Percentiles rank a stretch among this genome's conserved stretches.
Conservation (phyloP, 441 rosid genomes). For the Theobroma grandiflorum region DNA sequence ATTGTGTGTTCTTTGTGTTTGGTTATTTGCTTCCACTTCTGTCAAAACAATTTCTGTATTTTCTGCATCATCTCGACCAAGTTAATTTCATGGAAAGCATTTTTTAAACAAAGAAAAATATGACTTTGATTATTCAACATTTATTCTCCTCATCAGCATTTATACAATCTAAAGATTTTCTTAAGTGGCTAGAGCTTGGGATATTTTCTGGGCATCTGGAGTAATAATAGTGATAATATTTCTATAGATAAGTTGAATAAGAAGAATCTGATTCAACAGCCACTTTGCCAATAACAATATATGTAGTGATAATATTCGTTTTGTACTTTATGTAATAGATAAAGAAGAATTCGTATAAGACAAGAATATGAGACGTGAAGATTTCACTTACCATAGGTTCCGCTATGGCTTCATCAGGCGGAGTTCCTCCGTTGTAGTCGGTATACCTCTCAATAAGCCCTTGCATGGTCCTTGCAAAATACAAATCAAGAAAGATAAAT, state of each 20-base stretch:
- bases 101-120: too few species aligned
- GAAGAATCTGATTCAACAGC: conserved; percentile 23
- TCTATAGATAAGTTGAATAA: not conserved
- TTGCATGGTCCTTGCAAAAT: conserved; percentile 65
- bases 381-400: conserved; percentile 54
- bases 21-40: too few species aligned
- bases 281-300: not conserved
- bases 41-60: too few species aligned
- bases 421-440: conserved; percentile 55
- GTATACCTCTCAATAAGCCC: conserved; percentile 82
- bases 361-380: not conserved
- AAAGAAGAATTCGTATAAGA: not conserved
- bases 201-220: too few species aligned
- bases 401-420: conserved; percentile 36
- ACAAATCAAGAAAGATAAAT: not conserved
- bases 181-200: too few species aligned
- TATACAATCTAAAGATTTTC: too few species aligned
- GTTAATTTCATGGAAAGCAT: too few species aligned
- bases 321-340: not conserved
- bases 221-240: not conserved
- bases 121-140: too few species aligned
- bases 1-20: too few species aligned
- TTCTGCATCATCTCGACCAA: too few species aligned
- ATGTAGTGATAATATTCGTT: not conserved
- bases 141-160: too few species aligned